Percentiles rank a stretch among this genome's conserved stretches.
These are phyloP conservation scores for Phytophthora aleatoria DNA, from an alignment of 352 stramenopile genomes.

Conservation along the genomic window DNA sequence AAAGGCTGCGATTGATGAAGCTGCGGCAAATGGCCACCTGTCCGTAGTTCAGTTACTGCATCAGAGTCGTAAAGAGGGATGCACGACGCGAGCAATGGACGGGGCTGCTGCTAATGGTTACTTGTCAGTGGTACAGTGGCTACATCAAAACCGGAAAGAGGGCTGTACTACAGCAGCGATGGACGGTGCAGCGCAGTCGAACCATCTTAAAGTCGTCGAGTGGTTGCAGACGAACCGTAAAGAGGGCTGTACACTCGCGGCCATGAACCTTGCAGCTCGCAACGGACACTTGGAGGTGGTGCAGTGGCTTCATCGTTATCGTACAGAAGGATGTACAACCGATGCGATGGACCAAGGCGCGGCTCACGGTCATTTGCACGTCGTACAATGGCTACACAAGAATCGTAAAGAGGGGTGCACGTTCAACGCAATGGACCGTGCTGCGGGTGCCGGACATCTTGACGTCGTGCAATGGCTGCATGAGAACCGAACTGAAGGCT, in stretches of 20 bases:
- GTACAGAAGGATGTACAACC: conserved; percentile 31
- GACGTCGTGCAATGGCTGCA: conserved; percentile 40
- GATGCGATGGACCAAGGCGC: conserved; percentile 41
- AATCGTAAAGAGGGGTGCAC: conserved; percentile 42
- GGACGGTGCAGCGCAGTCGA: conserved; percentile 17
- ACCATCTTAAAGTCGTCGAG: conserved; percentile 25
- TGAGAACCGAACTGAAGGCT: conserved; percentile 28
- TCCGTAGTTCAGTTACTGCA: conserved; percentile 34
- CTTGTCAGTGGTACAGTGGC: conserved; percentile 32
- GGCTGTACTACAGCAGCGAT: conserved; percentile 35
- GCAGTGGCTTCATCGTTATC: conserved; percentile 32
- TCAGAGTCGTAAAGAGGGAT: conserved; percentile 33
- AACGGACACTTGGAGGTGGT: conserved; percentile 38
- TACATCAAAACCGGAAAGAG: conserved; percentile 33
- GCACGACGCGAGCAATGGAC: conserved; percentile 34
- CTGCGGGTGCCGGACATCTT: conserved; percentile 27
- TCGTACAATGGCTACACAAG: conserved; percentile 39
- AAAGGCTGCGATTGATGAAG: conserved; percentile 36
- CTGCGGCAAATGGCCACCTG: conserved; percentile 29
- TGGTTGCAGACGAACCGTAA: conserved; percentile 26
- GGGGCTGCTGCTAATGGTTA: conserved; percentile 31
- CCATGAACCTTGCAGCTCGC: conserved; percentile 38
- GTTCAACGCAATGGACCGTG: conserved; percentile 36
- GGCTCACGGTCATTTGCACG: conserved; percentile 30
- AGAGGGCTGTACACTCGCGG: conserved; percentile 31